Conservation (phyloP, 768 basidiomycete species). For the Leccinellum rugosiceps region DNA sequence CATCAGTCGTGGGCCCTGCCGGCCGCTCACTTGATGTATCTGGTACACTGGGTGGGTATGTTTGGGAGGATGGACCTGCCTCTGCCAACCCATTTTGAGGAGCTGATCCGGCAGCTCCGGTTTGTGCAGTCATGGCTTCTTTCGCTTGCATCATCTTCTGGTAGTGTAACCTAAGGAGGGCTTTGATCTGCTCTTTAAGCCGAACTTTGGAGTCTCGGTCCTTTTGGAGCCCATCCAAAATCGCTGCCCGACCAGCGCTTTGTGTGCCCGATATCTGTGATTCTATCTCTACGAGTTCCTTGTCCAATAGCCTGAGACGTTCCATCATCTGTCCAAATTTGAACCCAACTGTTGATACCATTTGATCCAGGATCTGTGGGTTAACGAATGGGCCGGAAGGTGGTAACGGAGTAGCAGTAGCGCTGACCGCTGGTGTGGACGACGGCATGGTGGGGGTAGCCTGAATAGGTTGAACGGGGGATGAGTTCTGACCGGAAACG, state of each 20-base stretch:
- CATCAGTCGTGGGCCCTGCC: conserved; percentile 10
- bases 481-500: not conserved
- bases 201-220: conserved; percentile 3
- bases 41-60: conserved; percentile 7
- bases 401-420: conserved; percentile 6
- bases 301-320: conserved; percentile 16
- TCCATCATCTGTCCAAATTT: conserved; percentile 26
- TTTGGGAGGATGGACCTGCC: conserved; percentile 11
- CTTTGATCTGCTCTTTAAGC: conserved; percentile 11
- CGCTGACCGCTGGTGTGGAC: conserved; percentile 7
- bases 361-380: conserved; percentile 16
- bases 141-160: conserved; percentile 12
- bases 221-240: conserved; percentile 14
- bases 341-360: conserved; percentile 2
- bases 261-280: conserved; percentile 11
- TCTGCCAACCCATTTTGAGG: conserved; percentile 5
- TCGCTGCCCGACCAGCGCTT: conserved; percentile 14
- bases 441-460: not conserved
- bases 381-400: conserved; percentile 1
- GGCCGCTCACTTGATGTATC: conserved; percentile 4
- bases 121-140: conserved; percentile 7
- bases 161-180: conserved; percentile 13
- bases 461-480: conserved; percentile 12
- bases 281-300: conserved; percentile 14
- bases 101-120: not conserved